These are phyloP conservation scores for Ambrosiella beaveri DNA, from an alignment of 2,329 filamentous ascomycete species.

Conservation along the genomic window DNA sequence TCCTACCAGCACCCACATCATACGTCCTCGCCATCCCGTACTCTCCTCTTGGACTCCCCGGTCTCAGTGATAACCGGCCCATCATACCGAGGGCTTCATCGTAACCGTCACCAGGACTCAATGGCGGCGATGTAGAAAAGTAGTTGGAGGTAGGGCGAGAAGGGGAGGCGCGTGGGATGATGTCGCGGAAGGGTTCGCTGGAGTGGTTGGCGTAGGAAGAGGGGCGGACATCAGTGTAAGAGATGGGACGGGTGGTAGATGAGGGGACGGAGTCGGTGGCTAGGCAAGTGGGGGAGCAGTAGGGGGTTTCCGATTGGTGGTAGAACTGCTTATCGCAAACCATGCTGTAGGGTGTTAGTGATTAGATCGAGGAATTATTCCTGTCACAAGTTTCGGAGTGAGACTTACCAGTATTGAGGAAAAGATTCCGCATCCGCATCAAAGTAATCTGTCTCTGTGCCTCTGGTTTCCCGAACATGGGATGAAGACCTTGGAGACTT, in stretches of 20 bases:
- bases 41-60: too few relatives aligned
- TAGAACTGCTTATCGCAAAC: slow-evolving; percentile 48
- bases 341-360: slow-evolving; percentile 30
- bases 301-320: slow-evolving; percentile 37
- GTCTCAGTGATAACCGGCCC: too few relatives aligned
- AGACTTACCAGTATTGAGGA: slow-evolving; percentile 45
- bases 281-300: slow-evolving; percentile 47
- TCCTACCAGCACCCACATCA: too few relatives aligned
- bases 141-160: slow-evolving; percentile 40
- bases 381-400: background rate
- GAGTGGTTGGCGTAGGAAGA: slow-evolving; percentile 17
- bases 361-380: background rate
- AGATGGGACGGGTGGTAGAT: slow-evolving; percentile 18
- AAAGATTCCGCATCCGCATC: slow-evolving; percentile 43
- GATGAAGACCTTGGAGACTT: slow-evolving; percentile 22
- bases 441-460: slow-evolving; percentile 28
- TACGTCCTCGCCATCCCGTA: too few relatives aligned
- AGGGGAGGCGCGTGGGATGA: slow-evolving; percentile 45
- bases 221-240: slow-evolving; percentile 18
- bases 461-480: slow-evolving; percentile 31
- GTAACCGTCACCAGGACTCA: too few relatives aligned
- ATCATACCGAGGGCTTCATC: too few relatives aligned
- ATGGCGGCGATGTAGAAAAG: slow-evolving; percentile 32
- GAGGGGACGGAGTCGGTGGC: slow-evolving; percentile 29
- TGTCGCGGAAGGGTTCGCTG: slow-evolving; percentile 36